Evolutionary conservation across 352 stramenopile species (phyloP), one percentile per base, ranked within the genome.

Genomic region (Phytophthora chlamydospora): DNA sequence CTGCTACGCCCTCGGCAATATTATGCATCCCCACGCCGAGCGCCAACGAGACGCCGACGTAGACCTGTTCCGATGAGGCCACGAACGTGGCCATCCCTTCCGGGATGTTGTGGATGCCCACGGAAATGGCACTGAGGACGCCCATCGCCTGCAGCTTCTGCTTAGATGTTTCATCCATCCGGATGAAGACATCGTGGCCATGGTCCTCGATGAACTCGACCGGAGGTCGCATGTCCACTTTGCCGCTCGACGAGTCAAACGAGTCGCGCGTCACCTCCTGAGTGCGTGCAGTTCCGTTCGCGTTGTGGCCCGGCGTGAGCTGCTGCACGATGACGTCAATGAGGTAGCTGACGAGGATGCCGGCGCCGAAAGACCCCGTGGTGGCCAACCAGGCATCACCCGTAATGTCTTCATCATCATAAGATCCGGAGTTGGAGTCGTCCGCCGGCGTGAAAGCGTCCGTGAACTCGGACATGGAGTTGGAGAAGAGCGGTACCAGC

Each of bases 91-190:
- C 96, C 7, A 99, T 89, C 12, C 96, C 96, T 66, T 98, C 96
- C 0, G 97, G 97, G 44, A 99, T 95, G 71, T 99, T 99, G 76
- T 99, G 97, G 40, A 99, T 76, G 6, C 71, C 93, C 51, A 99
- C 97, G 0, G 97, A 93, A 6, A 99, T 54, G 3, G 94, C 97
- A 14, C 92, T 98, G 38, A 96, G 81, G 6, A 98, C 46, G 10
- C 96, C 93, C 82, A 97, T 97, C 6, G 76, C 69, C 7, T 94
- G 75, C n/a, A 98, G 77, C 52, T 72, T 71, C 13, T 76, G 56
- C 36, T 83, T 79, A 0, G 73, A 68, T 5, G 66, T 44, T 44
- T 89, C 70, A 41, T 76, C 68, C 48, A 87, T 72, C 43, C 75
- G 75, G 48, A 76, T 57, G 31, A 74, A 71, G 12, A 70, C 27